These are phyloP conservation scores for Ogataea nakhonphanomensis DNA, from an alignment of 805 yeast species.

Conservation along the genomic window DNA sequence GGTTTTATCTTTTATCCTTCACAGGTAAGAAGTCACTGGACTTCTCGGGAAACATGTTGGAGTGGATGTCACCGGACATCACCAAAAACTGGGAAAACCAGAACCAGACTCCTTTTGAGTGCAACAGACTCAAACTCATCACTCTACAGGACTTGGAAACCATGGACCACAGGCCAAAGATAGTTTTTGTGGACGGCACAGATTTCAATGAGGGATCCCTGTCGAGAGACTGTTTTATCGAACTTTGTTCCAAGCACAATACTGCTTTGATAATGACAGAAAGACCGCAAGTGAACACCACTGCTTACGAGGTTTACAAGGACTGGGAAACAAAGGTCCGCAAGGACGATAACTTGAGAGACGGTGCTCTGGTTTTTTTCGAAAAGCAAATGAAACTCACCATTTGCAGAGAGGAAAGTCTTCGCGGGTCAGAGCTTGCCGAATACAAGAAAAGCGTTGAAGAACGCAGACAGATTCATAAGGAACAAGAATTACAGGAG, in stretches of 20 bases:
- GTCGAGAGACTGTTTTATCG: constrained; percentile 48
- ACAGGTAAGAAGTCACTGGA: constrained; percentile 75
- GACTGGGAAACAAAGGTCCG: constrained; percentile 50
- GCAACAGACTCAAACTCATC: constrained; percentile 50
- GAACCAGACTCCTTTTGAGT: constrained; percentile 74
- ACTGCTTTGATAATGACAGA: constrained; percentile 78
- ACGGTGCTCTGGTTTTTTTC: constrained; percentile 59
- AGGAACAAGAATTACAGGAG: constrained; percentile 32
- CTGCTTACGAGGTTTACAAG: constrained; percentile 47
- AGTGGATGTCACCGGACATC: constrained; percentile 93
- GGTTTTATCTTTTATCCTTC: constrained; percentile 72
- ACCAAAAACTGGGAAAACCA: constrained; percentile 81
- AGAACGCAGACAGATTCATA: constrained; percentile 40
- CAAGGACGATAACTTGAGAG: constrained; percentile 41
- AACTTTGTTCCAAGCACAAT: constrained; percentile 59
- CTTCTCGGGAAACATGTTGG: constrained; percentile 85
- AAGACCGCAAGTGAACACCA: constrained; percentile 44
- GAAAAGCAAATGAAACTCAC: constrained; percentile 38
- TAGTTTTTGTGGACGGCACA: constrained; percentile 73
- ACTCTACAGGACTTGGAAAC: constrained; percentile 53
- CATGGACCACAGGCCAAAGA: constrained; percentile 61
- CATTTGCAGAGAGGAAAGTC: constrained; percentile 43
- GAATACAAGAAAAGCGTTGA: constrained; percentile 46
- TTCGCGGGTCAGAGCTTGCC: constrained; percentile 49
- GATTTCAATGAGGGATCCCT: constrained; percentile 62